Base-by-base conservation (phyloP, 2,329 filamentous ascomycete species). In the Diaporthe sp. region DNA sequence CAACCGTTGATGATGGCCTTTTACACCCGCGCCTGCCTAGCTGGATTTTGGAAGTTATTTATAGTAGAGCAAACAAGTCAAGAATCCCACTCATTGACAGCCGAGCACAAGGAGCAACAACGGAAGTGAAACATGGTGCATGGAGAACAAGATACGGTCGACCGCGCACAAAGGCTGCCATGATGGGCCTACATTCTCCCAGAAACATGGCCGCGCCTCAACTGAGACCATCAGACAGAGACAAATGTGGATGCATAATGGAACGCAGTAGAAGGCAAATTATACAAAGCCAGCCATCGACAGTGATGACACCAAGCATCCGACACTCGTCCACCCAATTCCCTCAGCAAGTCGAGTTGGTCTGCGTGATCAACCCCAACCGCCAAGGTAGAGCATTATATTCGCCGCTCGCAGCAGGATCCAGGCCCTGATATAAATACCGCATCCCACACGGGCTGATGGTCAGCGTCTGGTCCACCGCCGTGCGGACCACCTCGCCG, bases 141-240 rank as follows among this genome's bases (percentile, higher is more conserved):
- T 44, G 42, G 17, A 17, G 42, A 25, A 28, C 12, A 28, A 19
- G 49, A 13, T 12, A 22, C 2, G 10, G 13, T 12, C n/a, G 3
- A 6, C 28, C 28, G 28, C 28, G 7, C 49, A 19, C 5, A 53
- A 10, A 53, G n/a, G 10, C 17, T 53, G 5, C n/a, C n/a, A n/a
- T 15, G 1, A 0, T 28, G 13, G n/a, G 12, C n/a, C n/a, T 22
- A 15, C 13, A 1, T 28, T n/a, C 12, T 22, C n/a, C 9, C 0
- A 25, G 37, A 51, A 51, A 5, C n/a, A 51, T 51, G 2, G 22
- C 9, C 10, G 22, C n/a, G 22, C 22, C 19, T 12, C n/a, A 7
- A 1, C 46, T 4, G 19, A 22, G 46, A 49, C 19, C 19, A 28
- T 12, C 37, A 25, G n/a, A 1, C n/a, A 53, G 4, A 1, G 42